Evolutionary conservation across 208 protist genomes (phyloP).

Genomic region (Leishmania turanica): DNA sequence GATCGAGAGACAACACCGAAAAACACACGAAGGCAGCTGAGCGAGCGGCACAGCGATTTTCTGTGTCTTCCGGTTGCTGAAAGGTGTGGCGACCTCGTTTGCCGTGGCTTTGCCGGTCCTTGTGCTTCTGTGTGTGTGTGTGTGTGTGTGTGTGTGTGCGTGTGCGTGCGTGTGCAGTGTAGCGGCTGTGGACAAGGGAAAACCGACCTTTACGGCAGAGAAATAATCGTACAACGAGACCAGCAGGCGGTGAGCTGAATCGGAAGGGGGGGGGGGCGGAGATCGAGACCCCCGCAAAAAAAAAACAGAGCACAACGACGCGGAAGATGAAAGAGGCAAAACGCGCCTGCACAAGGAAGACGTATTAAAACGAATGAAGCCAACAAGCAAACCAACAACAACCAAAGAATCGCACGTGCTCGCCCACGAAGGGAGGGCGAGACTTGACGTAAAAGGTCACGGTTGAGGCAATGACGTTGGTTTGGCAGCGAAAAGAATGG

Average conservation of each 20-base stretch:
- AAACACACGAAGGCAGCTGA: background rate
- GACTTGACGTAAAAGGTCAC: background rate
- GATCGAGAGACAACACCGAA: background rate
- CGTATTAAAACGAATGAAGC: background rate
- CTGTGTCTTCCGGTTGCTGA: background rate
- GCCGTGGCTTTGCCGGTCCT: background rate
- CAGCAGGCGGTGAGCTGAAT: no score
- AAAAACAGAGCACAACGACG: background rate
- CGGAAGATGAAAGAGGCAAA: background rate
- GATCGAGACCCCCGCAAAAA: background rate
- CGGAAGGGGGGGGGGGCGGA: no score
- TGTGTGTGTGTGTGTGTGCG: background rate
- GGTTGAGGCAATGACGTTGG: background rate
- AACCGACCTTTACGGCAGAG: no score
- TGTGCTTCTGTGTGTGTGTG: background rate
- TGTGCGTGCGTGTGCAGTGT: background rate
- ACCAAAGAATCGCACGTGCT: background rate
- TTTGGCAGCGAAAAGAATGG: background rate
- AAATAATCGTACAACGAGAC: no score
- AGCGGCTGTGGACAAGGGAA: no score
- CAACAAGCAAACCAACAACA: background rate
- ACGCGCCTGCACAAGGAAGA: background rate
- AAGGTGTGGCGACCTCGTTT: background rate
- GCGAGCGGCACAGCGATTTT: background rate
- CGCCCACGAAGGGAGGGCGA: background rate